Evolutionary conservation across 805 yeast genomes (phyloP), one percentile per base, ranked within the genome.

Genomic region (Hanseniaspora taiwanica): DNA sequence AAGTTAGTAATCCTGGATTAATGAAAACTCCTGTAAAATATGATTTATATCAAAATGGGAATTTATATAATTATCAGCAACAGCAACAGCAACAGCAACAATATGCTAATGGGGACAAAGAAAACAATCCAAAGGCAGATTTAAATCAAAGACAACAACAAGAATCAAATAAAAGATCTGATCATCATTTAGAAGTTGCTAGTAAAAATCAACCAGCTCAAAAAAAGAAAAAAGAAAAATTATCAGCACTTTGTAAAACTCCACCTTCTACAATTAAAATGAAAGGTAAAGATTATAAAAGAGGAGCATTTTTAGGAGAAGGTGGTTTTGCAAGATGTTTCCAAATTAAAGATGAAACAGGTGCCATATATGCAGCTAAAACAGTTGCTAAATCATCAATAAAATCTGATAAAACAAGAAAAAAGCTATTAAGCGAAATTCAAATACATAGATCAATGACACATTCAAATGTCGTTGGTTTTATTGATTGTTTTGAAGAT

Each of bases 251-350:
- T 39, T 91, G 98, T 62, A 84, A 85, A 61, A 91, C 98, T 2
- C 98, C 98, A 2, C 98, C 98, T 27, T 81, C 94, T 14, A 71
- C 87, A 48, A 93, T 91, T 48, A 73, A 89, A 50, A 84, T 91
- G 34, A 74, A 87, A 62, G 96, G 96, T 35, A 75, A 83, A 55
- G 93, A 86, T 51, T 91, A 82, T 60, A 84, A 81, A 47, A 74
- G 97, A 56, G 97, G 97, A 1, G 69, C 69, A 44, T 87, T 86
- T 52, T 67, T 91, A 27, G 98, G 98, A 27, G 97, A 89, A 64
- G 99, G 99, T 45, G 99, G 99, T 0, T 91, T 91, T 67, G 99
- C 98, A 14, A 76, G 97, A 55, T 91, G 99, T 58, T 91, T 91
- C 64, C 96, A 91, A 59, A 91, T 91, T 69, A 84, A 81, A 56